phyloP scores from a whole-genome alignment of 768 basidiomycete species.

The Termitomyces heimii region DNA sequence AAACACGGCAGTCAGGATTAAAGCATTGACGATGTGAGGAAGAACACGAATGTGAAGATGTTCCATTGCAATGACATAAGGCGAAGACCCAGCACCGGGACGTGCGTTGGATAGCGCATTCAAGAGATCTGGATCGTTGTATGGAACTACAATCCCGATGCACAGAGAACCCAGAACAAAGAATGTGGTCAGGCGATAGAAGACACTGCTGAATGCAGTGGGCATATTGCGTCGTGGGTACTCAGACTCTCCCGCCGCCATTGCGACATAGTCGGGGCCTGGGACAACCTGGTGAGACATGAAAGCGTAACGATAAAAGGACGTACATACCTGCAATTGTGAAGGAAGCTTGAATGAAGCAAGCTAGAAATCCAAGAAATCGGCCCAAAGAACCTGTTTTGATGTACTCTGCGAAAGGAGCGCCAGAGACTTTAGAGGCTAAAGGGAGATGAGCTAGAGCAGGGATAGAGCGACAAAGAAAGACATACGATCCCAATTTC shows the following conservation, averaged over 20 bases:
- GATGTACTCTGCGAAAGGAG: slow-evolving; percentile 54
- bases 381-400: slow-evolving; percentile 47
- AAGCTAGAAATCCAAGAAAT: slow-evolving; percentile 60
- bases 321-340: slow-evolving; percentile 50
- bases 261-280: slow-evolving; percentile 48
- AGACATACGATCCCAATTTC: slow-evolving; percentile 43
- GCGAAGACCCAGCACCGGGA: slow-evolving; percentile 57
- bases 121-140: slow-evolving; percentile 54
- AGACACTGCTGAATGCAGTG: slow-evolving; percentile 67
- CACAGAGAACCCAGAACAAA: slow-evolving; percentile 70
- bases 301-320: not conserved
- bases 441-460: not conserved
- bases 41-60: slow-evolving; percentile 60
- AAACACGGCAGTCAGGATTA: slow-evolving; percentile 62
- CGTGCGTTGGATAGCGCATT: slow-evolving; percentile 48
- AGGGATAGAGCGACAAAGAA: not conserved
- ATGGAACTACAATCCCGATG: slow-evolving; percentile 75
- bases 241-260: slow-evolving; percentile 68
- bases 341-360: slow-evolving; percentile 56
- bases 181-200: slow-evolving; percentile 74
- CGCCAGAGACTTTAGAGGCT: slow-evolving; percentile 39
- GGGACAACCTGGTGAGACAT: not conserved
- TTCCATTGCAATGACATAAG: slow-evolving; percentile 82
- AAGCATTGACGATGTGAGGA: slow-evolving; percentile 68
- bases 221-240: slow-evolving; percentile 68